Evolutionary conservation across 2,329 filamentous ascomycete genomes (phyloP), one percentile per base, ranked within the genome.

Genomic region (Dactylellina sp.): DNA sequence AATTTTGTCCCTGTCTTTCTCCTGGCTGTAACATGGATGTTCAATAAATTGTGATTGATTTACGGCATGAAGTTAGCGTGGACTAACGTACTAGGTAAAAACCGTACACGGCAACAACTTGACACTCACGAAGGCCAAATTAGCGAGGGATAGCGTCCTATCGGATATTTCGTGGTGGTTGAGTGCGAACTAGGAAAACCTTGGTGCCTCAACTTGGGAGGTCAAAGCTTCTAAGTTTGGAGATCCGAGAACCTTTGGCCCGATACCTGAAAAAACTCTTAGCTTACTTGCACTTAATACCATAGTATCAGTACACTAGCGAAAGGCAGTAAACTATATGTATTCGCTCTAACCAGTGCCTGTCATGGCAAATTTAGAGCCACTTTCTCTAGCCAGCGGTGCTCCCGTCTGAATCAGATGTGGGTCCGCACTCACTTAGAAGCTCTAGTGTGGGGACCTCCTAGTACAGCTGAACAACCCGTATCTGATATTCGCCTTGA

Each of bases 1-100:
- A 68, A 72, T 64, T 52, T 32, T 53, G 66, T 65, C 53, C 60
- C 68, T 72, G 47, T 46, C 16, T 37, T 53, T 35, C 46, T 63
- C 53, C 65, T 71, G 56, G 56, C 42, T 64, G 53, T 47, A 22
- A 35, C 50, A 61, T 55, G 37, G 52, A 28, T 28, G 25, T 35
- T 11, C 28, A 32, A 7, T n/a, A 61, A 35, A 59, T 25, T 20
- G 47, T 25, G 24, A 39, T 40, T 9, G 28, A 9, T 22, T 37
- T 56, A 16, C 57, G 16, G 18, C 18, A 32, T 22, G 50, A 22
- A n/a, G 49, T 40, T 44, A 60, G 40, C 46, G 25, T 39, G 46
- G 39, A 50, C 44, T 42, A 44, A 46, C 44, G 46, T 52, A 32
- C 39, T 70, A 72, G 35, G 35, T 60, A 55, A 55, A 71, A 72